Evolutionary conservation across 306 rosid species (phyloP), one percentile per base, ranked within the genome.

Genomic region (Casuarina glauca): DNA sequence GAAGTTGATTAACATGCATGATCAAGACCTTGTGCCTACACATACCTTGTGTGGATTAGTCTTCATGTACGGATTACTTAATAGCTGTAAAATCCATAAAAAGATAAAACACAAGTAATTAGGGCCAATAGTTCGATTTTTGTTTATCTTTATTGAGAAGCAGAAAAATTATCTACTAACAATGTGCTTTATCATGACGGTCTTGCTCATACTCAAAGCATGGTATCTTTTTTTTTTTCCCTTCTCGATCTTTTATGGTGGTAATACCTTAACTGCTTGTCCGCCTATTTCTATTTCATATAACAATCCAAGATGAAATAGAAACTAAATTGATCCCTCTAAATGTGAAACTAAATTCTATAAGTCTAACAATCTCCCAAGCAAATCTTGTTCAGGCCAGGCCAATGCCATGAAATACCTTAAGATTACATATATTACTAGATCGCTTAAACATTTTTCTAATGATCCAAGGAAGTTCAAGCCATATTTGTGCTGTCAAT

Each of bases 11-110:
- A 41, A 41, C 32, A 17, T 9, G 2, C 6, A 64, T 3, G 0
- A 38, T 38, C 15, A 15, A 26, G 38, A 19, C 69, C 46, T 12
- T 7, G 44, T 9, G 52, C 15, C 6, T 35, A 4, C 3, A 26
- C 7, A 19, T 70, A 88, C 98, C 97, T 92, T 95, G 82, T 83
- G 85, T 3, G 85, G 45, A 77, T 87, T 92, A 0, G 92, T 76
- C 90, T 92, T 92, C 91, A 87, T 78, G 87, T 91, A 89, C 43
- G 97, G 97, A 83, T 85, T 88, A 72, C 90, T 95, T 60, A 93
- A 73, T 68, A 95, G 80, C 97, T 95, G 92, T 79, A 78, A 72
- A 70, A 76, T 3, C 60, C 20, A 38, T 10, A 12, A 66, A 75
- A 46, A 42, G 35, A 43, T 41, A 5, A 50, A 76, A 9, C 36